These are phyloP conservation scores for Talaromyces sp. DNA, from an alignment of 2,329 filamentous ascomycete genomes.

Conservation along the genomic window DNA sequence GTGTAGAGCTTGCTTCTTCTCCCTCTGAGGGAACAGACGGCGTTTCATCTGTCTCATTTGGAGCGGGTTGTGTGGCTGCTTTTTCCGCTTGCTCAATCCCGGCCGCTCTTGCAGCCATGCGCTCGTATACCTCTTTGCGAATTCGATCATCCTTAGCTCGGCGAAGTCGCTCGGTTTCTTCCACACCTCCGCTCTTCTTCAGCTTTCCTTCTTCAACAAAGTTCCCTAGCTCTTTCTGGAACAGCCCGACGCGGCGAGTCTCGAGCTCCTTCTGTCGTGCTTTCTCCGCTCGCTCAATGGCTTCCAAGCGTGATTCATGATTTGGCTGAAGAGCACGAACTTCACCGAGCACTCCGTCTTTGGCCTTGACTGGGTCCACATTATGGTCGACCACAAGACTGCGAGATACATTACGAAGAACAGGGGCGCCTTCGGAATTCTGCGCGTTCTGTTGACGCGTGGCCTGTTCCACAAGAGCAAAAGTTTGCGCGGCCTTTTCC, in stretches of 20 bases:
- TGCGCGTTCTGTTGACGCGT: conserved; percentile 94
- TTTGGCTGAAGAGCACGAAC: conserved; percentile 91
- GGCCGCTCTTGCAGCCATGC: conserved; percentile 47
- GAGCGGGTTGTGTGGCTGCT: conserved; percentile 22
- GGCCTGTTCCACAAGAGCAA: conserved; percentile 91
- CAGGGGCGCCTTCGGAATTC: conserved; percentile 42
- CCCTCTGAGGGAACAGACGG: conserved; percentile 12
- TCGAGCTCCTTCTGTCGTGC: conserved; percentile 83
- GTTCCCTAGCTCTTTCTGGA: conserved; percentile 76
- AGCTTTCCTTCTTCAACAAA: conserved; percentile 89
- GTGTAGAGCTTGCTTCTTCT: background rate
- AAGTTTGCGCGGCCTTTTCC: conserved; percentile 89
- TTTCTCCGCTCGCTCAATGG: conserved; percentile 95
- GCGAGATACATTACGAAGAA: conserved; percentile 50
- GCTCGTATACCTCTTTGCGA: conserved; percentile 66
- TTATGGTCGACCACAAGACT: conserved; percentile 46
- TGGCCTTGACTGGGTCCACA: conserved; percentile 72
- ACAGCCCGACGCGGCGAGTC: conserved; percentile 65
- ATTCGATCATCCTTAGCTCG: conserved; percentile 83
- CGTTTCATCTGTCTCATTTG: conserved; percentile 12
- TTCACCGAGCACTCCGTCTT: conserved; percentile 87
- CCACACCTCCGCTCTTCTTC: conserved; percentile 93
- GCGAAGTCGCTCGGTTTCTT: conserved; percentile 83
- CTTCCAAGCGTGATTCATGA: conserved; percentile 86
- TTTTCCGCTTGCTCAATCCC: conserved; percentile 42